These are phyloP conservation scores for Rhizophagus sp. DNA, from an alignment of 192 early-diverging fungal species.

Conservation along the genomic window DNA sequence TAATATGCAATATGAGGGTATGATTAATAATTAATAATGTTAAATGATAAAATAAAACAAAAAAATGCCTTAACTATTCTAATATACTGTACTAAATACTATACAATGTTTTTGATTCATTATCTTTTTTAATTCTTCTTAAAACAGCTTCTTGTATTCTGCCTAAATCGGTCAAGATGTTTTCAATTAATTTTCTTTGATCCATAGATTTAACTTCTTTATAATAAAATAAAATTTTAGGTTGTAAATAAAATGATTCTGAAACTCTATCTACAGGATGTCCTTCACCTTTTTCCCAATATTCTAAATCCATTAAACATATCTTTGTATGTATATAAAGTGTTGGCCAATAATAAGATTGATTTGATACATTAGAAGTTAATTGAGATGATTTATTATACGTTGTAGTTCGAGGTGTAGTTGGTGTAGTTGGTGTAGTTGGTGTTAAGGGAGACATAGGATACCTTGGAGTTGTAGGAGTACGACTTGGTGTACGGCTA, in stretches of 20 bases:
- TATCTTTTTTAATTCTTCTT: background rate
- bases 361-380: background rate
- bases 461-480: background rate
- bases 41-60: too few relatives aligned
- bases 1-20: too few relatives aligned
- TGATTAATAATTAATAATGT: too few relatives aligned
- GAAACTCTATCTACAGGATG: background rate
- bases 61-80: too few relatives aligned
- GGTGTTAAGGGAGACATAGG: background rate
- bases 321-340: background rate
- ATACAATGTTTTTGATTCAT: background rate
- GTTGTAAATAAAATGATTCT: background rate
- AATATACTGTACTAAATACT: too few relatives aligned
- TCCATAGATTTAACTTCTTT: background rate
- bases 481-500: background rate
- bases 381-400: background rate
- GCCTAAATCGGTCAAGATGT: background rate
- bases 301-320: constrained; percentile 2
- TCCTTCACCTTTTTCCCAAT: background rate
- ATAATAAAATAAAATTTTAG: background rate
- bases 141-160: background rate
- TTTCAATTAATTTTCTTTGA: background rate
- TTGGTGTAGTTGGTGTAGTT: background rate
- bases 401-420: background rate
- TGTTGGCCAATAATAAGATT: constrained; percentile 1